Conservation (phyloP, 129 eudicot species). For the Saposhnikovia divaricata region DNA sequence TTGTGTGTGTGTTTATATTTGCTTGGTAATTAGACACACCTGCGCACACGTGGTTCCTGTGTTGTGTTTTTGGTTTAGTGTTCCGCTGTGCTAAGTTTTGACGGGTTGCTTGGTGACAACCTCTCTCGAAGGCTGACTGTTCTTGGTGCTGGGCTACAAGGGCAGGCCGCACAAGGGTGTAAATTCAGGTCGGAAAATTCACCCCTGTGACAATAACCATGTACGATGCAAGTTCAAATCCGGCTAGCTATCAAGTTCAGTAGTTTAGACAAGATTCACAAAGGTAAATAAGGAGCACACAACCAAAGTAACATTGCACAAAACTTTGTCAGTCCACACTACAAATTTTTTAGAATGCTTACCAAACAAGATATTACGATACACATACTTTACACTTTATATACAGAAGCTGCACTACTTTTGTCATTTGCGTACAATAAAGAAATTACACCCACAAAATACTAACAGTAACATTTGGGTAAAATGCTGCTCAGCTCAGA, state of each 20-base stretch:
- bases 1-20: no score
- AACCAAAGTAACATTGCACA: not conserved
- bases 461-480: not conserved
- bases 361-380: not conserved
- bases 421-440: not conserved
- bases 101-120: no score
- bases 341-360: not conserved
- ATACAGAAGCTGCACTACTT: not conserved
- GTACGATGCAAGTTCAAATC: not conserved
- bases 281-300: not conserved
- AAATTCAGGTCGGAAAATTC: no score
- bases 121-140: no score
- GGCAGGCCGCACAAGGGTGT: no score
- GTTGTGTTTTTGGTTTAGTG: no score
- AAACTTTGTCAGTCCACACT: not conserved
- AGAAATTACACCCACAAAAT: not conserved
- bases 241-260: not conserved
- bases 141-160: no score
- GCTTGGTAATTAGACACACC: no score
- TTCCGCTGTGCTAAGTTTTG: no score
- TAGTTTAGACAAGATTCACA: not conserved
- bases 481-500: not conserved
- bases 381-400: conserved; percentile 4
- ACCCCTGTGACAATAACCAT: no score
- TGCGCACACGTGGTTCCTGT: no score